Evolutionary conservation across 257 asterid genomes (phyloP), one percentile per base, ranked within the genome.

Genomic region (Nemophila menziesii): DNA sequence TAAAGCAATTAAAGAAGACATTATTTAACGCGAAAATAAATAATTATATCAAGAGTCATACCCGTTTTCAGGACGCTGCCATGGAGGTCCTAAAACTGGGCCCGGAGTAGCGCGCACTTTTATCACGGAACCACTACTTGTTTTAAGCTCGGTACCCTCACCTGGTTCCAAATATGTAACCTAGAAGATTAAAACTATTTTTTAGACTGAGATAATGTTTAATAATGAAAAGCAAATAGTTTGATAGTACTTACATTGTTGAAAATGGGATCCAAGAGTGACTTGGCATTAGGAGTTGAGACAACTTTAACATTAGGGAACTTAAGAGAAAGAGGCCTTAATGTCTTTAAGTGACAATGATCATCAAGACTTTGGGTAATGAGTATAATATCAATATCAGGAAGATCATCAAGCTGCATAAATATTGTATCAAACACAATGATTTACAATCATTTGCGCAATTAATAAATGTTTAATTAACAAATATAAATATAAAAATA

Each of bases 1-100:
- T 83, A 83, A 23, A 65, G 23, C 39, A 63, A n/a, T n/a, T n/a
- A n/a, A n/a, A n/a, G n/a, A 21, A 37, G 20, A 24, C 20, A 12
- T 41, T 8, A 41, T 9, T 41, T 15, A 41, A n/a, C n/a, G n/a
- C 12, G 7, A 13, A 29, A 26, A 29, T 29, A 7, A 29, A 13
- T 29, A 29, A 29, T 24, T 5, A 22, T 17, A 19, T 20, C 15
- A 26, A 47, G 21, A 65, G 39, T 38, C 19, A n/a, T 72, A 86
- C 95, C 94, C 94, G 11, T 84, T 84, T 74, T 89, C 98, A 8
- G 98, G 93, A 16, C 87, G 82, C 75, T 84, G 86, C 98, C 98
- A 89, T 13, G 98, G 95, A 54, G 95, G 95, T 24, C 98, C 95
- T 56, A 89, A 65, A 57, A 89, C 71, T 11, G 98, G 95, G 48